Percentiles rank a stretch among this genome's conserved stretches.
phyloP scores from a whole-genome alignment of 2,329 filamentous ascomycete species.

The Penicillium vulpinum region DNA sequence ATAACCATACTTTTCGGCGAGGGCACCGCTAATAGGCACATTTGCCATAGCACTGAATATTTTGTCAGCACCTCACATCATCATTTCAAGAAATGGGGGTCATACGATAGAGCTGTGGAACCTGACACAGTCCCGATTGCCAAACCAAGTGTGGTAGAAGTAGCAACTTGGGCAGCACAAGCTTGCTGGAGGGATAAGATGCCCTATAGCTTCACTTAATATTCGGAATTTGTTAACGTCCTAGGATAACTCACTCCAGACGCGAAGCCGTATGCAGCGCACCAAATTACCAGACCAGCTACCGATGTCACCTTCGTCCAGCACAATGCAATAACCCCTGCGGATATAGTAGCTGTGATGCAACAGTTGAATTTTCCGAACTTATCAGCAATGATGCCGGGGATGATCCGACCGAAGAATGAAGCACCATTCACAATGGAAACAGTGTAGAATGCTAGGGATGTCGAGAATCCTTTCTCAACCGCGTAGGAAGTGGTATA shows the following conservation, averaged over 20 bases:
- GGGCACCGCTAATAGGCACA: slow-evolving; percentile 45
- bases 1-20: slow-evolving; percentile 43
- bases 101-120: slow-evolving; percentile 46
- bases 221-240: background rate
- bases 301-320: slow-evolving; percentile 47
- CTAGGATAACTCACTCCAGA: slow-evolving; percentile 40
- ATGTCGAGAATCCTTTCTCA: slow-evolving; percentile 28
- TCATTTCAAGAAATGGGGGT: background rate
- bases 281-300: slow-evolving; percentile 48
- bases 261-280: slow-evolving; percentile 48
- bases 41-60: slow-evolving; percentile 41
- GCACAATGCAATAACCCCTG: slow-evolving; percentile 46
- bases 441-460: slow-evolving; percentile 40
- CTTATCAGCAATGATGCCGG: slow-evolving; percentile 39
- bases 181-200: slow-evolving; percentile 51
- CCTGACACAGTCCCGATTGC: slow-evolving; percentile 48
- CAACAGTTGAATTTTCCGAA: slow-evolving; percentile 37
- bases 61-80: background rate
- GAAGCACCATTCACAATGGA: slow-evolving; percentile 42
- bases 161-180: slow-evolving; percentile 47
- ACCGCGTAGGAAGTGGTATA: slow-evolving; percentile 36
- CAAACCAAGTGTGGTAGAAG: slow-evolving; percentile 41
- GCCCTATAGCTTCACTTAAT: slow-evolving; percentile 30
- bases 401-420: slow-evolving; percentile 39
- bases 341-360: slow-evolving; percentile 30